A percentile compares a stretch with the other conserved stretches of the same genome.
phyloP scores from a whole-genome alignment of 2,329 filamentous ascomycete species.

The Rosellinia necatrix region DNA sequence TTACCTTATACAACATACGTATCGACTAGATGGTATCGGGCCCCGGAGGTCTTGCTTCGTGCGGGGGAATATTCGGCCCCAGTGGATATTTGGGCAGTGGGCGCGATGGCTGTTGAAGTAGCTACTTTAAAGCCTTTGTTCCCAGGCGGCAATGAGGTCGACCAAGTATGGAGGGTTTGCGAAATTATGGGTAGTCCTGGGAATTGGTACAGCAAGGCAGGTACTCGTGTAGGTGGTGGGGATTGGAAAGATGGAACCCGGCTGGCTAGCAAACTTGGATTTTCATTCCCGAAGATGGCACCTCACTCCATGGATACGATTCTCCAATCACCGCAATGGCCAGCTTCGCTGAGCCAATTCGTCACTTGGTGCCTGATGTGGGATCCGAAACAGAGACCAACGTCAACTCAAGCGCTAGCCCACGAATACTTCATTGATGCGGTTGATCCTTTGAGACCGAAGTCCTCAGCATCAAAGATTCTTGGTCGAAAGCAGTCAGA shows the following conservation, averaged over 20 bases:
- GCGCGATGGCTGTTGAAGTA: slow-evolving; percentile 98
- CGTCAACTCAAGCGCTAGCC: slow-evolving; percentile 88
- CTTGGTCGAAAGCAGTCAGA: slow-evolving; percentile 91
- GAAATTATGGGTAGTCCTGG: slow-evolving; percentile 99
- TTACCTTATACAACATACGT: slow-evolving; percentile 98
- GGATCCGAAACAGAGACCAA: slow-evolving; percentile 92
- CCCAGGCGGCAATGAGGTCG: slow-evolving; percentile 96
- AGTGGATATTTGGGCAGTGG: slow-evolving; percentile 97
- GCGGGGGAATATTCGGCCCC: slow-evolving; percentile 97
- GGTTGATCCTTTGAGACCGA: slow-evolving; percentile 88
- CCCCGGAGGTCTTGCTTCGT: slow-evolving; percentile 89
- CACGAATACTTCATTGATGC: slow-evolving; percentile 96
- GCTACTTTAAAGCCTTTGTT: slow-evolving; percentile 96
- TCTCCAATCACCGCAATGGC: slow-evolving; percentile 89
- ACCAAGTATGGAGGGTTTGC: slow-evolving; percentile 98
- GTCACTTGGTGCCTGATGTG: slow-evolving; percentile 99
- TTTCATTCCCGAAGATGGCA: slow-evolving; percentile 99
- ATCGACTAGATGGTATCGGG: slow-evolving; percentile 96
- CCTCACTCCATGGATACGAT: slow-evolving; percentile 96
- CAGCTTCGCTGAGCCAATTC: slow-evolving; percentile 82
- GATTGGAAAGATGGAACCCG: slow-evolving; percentile 96
- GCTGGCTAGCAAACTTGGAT: slow-evolving; percentile 92
- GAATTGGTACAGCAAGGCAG: slow-evolving; percentile 95
- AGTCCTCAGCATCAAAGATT: slow-evolving; percentile 82
- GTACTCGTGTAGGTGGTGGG: slow-evolving; percentile 84